Base-by-base conservation (phyloP, 2,329 filamentous ascomycete genomes). In the Exophiala aquamarina region DNA sequence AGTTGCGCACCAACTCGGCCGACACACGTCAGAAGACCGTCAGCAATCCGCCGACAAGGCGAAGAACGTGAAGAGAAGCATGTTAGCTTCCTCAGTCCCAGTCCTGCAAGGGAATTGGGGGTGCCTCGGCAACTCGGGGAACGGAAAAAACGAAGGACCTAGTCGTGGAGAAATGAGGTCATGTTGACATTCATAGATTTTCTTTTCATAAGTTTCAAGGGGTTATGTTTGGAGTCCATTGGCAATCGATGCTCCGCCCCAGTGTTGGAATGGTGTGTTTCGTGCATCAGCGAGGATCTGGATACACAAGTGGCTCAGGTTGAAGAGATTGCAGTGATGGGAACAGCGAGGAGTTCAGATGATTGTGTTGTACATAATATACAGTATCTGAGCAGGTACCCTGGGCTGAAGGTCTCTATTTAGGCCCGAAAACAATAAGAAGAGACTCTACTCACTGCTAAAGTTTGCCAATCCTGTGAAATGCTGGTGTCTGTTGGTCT, bases 71-170 rank as follows among this genome's bases (percentile, higher is more conserved):
- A 69, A 19, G 64, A 66, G 47, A 65, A 64, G 47, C 69, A 61
- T 8, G 65, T 67, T 37, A 65, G 61, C 50, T 70, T 70, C 50
- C 61, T 62, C 18, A 65, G 59, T 47, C 62, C 68, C 7, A 60
- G 59, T 18, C 56, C 63, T n/a, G 64, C 62, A 10, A 29, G 52
- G 33, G 52, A 55, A 3, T 33, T 52, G 34, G 41, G 44, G 7
- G 21, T 41, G 19, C 14, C 38, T 41, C 52, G 52, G 14, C 21
- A 41, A 15, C 18, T 38, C 21, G 45, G 34, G 13, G 52, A 59
- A 33, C 32, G 52, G 26, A 57, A 46, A 38, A 52, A 40, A 37
- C 40, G 41, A 20, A 55, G 44, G 41, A 32, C 36, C 33, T 50
- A 50, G 44, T 21, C 3, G 18, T 28, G 15, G 32, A 38, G 6